Base-by-base conservation (phyloP, 2,329 filamentous ascomycete genomes). In the Xylariales sp. region DNA sequence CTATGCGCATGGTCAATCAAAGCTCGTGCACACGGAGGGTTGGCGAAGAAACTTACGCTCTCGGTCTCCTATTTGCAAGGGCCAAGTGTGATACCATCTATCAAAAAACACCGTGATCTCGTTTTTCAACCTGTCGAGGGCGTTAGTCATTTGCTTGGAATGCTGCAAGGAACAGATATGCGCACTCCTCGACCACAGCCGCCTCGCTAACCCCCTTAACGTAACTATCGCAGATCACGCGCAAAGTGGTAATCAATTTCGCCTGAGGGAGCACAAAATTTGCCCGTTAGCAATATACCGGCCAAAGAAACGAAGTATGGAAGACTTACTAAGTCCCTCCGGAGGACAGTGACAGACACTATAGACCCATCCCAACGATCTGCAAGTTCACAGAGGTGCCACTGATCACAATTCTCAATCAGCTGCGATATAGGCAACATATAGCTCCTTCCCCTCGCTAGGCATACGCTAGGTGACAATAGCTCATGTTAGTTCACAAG, bases 321-420 rank as follows among this genome's bases (percentile, higher is more conserved):
- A 9, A 5, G 64, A 34, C 75, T 83, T 78, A 89, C 89, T 64
- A 93, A 76, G 72, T 93, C 89, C 74, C 91, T 83, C 62, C 91
- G 84, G 9, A 93, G 78, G 4, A 92, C 89, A 0, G 90, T 89
- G 81, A 92, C 91, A 0, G 90, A 93, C 16, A 91, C 86, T 58
- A 93, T 81, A n/a, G 90, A 88, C 0, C 90, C 90, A 75, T 93
- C 91, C 76, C 90, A 90, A 12, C 84, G 81, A 74, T 92, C 90
- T 1, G 89, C 87, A 61, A 90, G 83, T 41, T 84, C 83, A 8
- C 87, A 89, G 14, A 86, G 79, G 71, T 92, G 90, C 91, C 91
- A 93, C 7, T 84, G 82, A 70, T 93, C 90, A 71, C 91, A 92
- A 55, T 88, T 85, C 69, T 89, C 87, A 23, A 93, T 83, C 0